Evolutionary conservation across 257 asterid genomes (phyloP), one percentile per base, ranked within the genome.

Genomic region (Primulina huaijiensis): DNA sequence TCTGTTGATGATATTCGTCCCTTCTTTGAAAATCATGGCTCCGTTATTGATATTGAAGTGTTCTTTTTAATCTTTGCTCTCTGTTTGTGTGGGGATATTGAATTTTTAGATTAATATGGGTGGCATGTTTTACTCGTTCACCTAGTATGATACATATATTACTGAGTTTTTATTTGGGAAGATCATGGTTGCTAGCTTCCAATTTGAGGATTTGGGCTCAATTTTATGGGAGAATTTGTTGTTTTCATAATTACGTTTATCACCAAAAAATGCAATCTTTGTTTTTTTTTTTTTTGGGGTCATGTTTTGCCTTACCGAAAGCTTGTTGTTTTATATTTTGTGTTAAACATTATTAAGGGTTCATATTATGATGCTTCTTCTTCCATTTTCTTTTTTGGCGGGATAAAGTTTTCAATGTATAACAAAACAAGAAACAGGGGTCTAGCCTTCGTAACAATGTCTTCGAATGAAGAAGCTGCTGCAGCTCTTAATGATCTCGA

Each of bases 361-460:
- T 79, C 21, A 8, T 16, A 5, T 67, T 66, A 30, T 79, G 72
- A 68, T 34, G 35, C 62, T 69, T 16, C 0, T 30, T 46, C 7
- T 63, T 62, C 17, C 2, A 53, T 61, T 29, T 70, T 35, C 53
- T 60, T 62, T 62, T 57, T 55, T 56, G 40, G 72, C 12, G 53
- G 53, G 53, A 43, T 72, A 68, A 68, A 92, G 96, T 84, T 92
- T 74, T 79, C 95, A 8, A 93, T 93, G 97, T 87, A 83, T 70
- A 86, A 87, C 82, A 93, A 86, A 78, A 78, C 76, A 38, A 88
- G 88, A 81, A 93, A 86, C 87, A 81, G 98, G 70, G 98, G 98
- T 46, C 83, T 93, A 58, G 97, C 85, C 17, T 93, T 93, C 75
- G 88, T 90, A 40, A 87, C 98, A 34, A 90, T 93, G 98, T 84